Evolutionary conservation across 176 grass and related monocot species (phyloP).

Genomic region (Dactylis glomerata): DNA sequence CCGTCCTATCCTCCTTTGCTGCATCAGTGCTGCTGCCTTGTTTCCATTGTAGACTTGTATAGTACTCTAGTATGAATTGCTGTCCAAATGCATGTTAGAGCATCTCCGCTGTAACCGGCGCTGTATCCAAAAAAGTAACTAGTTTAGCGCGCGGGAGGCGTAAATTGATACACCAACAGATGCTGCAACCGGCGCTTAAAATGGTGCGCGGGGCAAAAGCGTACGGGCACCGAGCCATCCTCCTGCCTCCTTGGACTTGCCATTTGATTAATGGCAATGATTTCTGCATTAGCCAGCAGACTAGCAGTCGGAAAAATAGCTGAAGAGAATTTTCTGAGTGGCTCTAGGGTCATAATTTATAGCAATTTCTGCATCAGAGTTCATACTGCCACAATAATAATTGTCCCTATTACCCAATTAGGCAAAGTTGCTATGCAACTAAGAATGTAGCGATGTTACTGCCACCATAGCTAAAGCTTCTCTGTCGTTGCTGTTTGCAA

Average conservation of each 20-base stretch:
- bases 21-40: not conserved
- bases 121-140: too few relatives aligned
- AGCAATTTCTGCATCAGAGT: not conserved
- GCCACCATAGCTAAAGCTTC: not conserved
- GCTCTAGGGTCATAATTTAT: not conserved
- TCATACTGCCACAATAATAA: not conserved
- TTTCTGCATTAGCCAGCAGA: not conserved
- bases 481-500: not conserved
- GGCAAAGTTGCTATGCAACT: not conserved
- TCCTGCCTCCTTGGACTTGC: too few relatives aligned
- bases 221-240: too few relatives aligned
- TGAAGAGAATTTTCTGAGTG: not conserved
- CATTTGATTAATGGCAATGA: too few relatives aligned
- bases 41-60: not conserved
- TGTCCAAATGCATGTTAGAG: not conserved
- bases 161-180: too few relatives aligned
- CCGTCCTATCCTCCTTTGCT: not conserved
- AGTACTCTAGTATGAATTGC: not conserved
- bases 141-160: too few relatives aligned
- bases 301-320: not conserved
- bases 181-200: too few relatives aligned
- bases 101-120: too few relatives aligned
- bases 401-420: not conserved
- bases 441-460: not conserved
- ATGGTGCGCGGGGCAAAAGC: too few relatives aligned